Evolutionary conservation across 2,329 filamentous ascomycete species (phyloP).

Genomic region (Periconia macrospinosa): DNA sequence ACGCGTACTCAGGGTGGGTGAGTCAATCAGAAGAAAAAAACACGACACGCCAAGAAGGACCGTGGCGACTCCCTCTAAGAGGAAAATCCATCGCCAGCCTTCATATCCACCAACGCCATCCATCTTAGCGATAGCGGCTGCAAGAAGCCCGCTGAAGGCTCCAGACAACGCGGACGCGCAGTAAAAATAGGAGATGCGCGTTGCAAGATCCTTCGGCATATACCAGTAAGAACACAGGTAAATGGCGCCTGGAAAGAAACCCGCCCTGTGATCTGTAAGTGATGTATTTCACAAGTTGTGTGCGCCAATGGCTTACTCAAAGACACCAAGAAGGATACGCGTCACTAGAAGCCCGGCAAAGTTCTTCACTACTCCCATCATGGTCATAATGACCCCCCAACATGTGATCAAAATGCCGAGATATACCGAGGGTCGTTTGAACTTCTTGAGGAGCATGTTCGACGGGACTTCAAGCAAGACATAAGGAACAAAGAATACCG

Average conservation of each 20-base stretch:
- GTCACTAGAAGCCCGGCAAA: constrained; percentile 20
- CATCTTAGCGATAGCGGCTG: constrained; percentile 41
- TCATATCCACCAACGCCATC: constrained; percentile 44
- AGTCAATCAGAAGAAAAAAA: constrained; percentile 35
- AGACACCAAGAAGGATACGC: constrained; percentile 25
- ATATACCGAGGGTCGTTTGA: constrained; percentile 26
- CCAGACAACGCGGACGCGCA: constrained; percentile 43
- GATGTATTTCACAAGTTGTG: constrained; percentile 9
- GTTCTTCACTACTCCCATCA: constrained; percentile 25
- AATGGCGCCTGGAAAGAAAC: constrained; percentile 40
- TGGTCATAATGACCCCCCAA: constrained; percentile 32
- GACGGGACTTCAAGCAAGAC: constrained; percentile 42
- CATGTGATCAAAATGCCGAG: constrained; percentile 29
- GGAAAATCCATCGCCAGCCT: constrained; percentile 50
- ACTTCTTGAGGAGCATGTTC: constrained; percentile 45
- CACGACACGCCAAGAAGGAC: constrained; percentile 20
- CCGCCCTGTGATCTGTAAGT: constrained; percentile 18
- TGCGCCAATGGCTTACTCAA: constrained; percentile 20
- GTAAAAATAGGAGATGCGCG: constrained; percentile 40
- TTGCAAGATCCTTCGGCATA: constrained; percentile 37
- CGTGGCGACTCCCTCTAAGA: constrained; percentile 45
- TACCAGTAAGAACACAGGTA: constrained; percentile 41
- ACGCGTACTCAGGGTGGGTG: constrained; percentile 15
- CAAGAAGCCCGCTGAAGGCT: constrained; percentile 47
- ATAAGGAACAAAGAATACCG: constrained; percentile 60